Percentiles rank a stretch among this genome's conserved stretches.
These are phyloP conservation scores for Boletus huronensis DNA, from an alignment of 768 basidiomycete species.

Conservation along the genomic window DNA sequence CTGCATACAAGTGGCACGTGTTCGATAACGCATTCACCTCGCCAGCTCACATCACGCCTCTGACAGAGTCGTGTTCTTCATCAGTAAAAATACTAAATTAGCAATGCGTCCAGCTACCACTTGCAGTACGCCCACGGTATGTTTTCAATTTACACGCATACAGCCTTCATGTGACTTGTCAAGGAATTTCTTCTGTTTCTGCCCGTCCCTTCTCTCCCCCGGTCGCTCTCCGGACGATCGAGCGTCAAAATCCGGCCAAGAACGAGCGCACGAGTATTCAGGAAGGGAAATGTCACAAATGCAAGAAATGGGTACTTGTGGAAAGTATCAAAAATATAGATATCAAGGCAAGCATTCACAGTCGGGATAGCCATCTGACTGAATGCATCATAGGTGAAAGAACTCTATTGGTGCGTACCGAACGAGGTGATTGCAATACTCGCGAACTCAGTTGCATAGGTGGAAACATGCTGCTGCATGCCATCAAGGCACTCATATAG, in stretches of 20 bases:
- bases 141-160: conserved; percentile 3
- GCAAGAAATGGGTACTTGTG: conserved; percentile 65
- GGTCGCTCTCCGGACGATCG: conserved; percentile 49
- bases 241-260: conserved; percentile 48
- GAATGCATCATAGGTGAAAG: conserved; percentile 50
- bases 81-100: conserved; percentile 5
- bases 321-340: conserved; percentile 74
- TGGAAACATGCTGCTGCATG: conserved; percentile 84
- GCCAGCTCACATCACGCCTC: conserved; percentile 1
- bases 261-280: conserved; percentile 56
- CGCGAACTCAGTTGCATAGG: conserved; percentile 36
- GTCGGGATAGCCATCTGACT: neutral
- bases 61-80: conserved; percentile 17
- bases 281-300: conserved; percentile 79
- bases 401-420: conserved; percentile 69
- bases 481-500: conserved; percentile 55
- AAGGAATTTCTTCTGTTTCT: conserved; percentile 69
- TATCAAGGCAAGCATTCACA: conserved; percentile 49
- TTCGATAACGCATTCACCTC: neutral
- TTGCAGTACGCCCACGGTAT: conserved; percentile 79
- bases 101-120: conserved; percentile 56
- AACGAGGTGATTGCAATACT: neutral
- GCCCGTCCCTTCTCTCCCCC: conserved; percentile 79
- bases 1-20: conserved; percentile 76
- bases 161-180: conserved; percentile 2